phyloP scores from a whole-genome alignment of 768 basidiomycete genomes.

The Russula brevipes region DNA sequence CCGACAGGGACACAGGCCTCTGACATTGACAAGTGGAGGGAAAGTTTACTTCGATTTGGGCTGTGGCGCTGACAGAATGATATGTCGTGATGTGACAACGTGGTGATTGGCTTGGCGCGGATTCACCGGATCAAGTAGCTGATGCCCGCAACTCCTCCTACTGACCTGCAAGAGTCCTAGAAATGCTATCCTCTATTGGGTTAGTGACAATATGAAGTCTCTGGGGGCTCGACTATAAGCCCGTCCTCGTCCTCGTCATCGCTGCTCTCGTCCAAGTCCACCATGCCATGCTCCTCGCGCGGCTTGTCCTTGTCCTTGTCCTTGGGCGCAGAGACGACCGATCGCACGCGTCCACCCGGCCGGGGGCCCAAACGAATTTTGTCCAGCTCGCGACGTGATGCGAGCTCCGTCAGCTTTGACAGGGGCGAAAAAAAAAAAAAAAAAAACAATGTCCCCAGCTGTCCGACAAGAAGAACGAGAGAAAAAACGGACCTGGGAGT shows the following conservation, averaged over 20 bases:
- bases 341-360: constrained; percentile 60
- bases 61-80: too few species aligned
- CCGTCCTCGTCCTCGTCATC: constrained; percentile 1
- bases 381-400: constrained; percentile 46
- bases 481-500: constrained; percentile 52
- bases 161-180: too few species aligned
- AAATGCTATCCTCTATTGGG: too few species aligned
- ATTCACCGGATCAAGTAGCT: too few species aligned
- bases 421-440: neutral
- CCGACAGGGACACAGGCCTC: too few species aligned
- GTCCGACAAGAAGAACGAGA: neutral
- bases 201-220: neutral
- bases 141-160: too few species aligned
- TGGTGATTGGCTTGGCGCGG: too few species aligned
- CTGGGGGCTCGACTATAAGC: constrained; percentile 8
- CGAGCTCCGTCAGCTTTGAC: constrained; percentile 51
- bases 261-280: constrained; percentile 31
- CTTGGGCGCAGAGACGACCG: constrained; percentile 46
- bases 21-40: too few species aligned
- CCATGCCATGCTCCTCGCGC: constrained; percentile 4
- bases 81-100: too few species aligned
- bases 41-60: too few species aligned
- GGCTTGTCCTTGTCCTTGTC: constrained; percentile 19
- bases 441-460: neutral
- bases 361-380: constrained; percentile 55